These are phyloP conservation scores for Hymenotorrendiella dingleyae DNA, from an alignment of 2,329 filamentous ascomycete genomes.

Conservation along the genomic window DNA sequence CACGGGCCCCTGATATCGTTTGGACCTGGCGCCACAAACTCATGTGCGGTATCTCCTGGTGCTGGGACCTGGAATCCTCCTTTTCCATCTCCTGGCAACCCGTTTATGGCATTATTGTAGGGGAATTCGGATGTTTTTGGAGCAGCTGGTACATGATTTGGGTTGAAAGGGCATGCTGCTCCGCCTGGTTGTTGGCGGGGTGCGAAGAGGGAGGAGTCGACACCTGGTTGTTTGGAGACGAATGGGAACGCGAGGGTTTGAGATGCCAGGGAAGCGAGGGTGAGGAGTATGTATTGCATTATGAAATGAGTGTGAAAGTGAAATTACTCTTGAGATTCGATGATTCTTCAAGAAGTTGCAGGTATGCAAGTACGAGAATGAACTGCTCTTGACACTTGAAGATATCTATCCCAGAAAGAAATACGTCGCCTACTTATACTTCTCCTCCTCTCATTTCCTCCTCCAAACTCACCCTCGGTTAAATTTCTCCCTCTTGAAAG, in stretches of 20 bases:
- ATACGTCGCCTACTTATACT: too few species aligned
- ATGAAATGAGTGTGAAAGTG: constrained; percentile 6
- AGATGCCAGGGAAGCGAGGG: constrained; percentile 13
- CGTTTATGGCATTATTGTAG: constrained; percentile 39
- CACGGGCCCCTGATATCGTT: constrained; percentile 37
- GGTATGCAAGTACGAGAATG: too few species aligned
- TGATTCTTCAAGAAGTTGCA: too few species aligned
- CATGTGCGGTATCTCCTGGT: constrained; percentile 25
- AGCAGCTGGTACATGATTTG: constrained; percentile 33
- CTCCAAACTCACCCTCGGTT: too few species aligned
- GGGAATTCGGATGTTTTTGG: constrained; percentile 32
- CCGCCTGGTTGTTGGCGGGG: constrained; percentile 31
- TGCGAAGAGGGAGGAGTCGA: constrained; percentile 31
- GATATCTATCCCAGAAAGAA: too few species aligned
- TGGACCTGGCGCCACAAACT: constrained; percentile 18
- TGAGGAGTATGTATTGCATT: constrained; percentile 19
- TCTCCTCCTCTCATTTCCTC: too few species aligned
- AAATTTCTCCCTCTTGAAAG: too few species aligned
- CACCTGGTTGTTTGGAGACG: constrained; percentile 32
- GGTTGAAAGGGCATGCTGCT: constrained; percentile 31
- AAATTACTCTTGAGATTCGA: too few species aligned
- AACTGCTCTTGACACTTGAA: too few species aligned
- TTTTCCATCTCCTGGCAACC: constrained; percentile 34
- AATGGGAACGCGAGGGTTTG: constrained; percentile 33
- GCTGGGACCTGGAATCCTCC: constrained; percentile 41